Evolutionary conservation across 345 rosid genomes (phyloP).

Genomic region (Melastoma malabathricum): DNA sequence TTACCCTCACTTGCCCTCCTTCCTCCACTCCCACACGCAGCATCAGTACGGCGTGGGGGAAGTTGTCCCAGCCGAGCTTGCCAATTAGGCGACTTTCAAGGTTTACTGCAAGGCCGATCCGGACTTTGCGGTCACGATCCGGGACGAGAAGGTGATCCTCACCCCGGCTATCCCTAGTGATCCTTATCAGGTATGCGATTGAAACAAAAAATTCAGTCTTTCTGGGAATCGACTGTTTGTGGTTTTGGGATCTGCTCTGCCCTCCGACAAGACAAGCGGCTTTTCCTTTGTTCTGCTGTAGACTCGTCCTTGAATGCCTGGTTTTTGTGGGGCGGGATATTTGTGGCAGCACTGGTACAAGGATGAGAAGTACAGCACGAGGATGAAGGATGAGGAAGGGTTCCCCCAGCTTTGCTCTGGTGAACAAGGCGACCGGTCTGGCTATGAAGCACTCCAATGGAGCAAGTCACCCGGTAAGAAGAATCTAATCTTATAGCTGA

Average conservation of each 20-base stretch:
- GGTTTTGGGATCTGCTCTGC: too few relatives aligned
- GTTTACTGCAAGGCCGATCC: conserved; percentile 59
- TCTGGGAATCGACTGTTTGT: not conserved
- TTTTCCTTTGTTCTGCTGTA: too few relatives aligned
- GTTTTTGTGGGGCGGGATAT: conserved; percentile 5
- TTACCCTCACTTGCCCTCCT: conserved; percentile 26
- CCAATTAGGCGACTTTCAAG: conserved; percentile 33
- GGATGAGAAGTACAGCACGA: conserved; percentile 73
- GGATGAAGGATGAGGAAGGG: conserved; percentile 74
- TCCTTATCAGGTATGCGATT: conserved; percentile 37
- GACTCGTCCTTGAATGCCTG: not conserved
- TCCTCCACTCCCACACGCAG: conserved; percentile 19
- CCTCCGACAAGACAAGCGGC: too few relatives aligned
- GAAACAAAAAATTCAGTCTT: not conserved
- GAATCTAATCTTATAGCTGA: not conserved
- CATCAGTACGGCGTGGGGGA: conserved; percentile 10
- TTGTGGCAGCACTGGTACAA: conserved; percentile 68
- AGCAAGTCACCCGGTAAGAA: conserved; percentile 68
- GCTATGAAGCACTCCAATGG: conserved; percentile 79
- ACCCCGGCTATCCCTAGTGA: conserved; percentile 44
- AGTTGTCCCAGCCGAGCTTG: conserved; percentile 15
- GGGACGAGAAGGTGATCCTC: conserved; percentile 50
- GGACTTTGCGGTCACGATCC: conserved; percentile 36
- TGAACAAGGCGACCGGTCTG: conserved; percentile 77
- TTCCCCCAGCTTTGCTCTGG: conserved; percentile 62